Conservation (phyloP, 1,284 basidiomycete genomes). For the Cryptococcus jaspeensis region DNA sequence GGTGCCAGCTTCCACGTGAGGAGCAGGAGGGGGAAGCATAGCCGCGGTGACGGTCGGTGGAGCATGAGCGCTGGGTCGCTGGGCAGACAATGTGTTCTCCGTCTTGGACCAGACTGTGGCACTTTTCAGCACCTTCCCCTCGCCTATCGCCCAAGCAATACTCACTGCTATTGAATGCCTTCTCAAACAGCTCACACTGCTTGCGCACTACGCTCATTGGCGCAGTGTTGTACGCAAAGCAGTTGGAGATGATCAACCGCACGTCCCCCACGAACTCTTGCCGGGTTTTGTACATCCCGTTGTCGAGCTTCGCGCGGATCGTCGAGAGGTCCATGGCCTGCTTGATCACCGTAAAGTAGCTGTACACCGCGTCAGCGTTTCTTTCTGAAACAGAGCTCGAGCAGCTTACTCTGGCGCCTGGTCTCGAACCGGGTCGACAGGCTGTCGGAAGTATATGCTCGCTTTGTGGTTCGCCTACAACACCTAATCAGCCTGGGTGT, state of each 20-base stretch:
- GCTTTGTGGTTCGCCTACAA: conserved; percentile 28
- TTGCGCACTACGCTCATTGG: conserved; percentile 71
- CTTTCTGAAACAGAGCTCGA: neutral
- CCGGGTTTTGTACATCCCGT: conserved; percentile 76
- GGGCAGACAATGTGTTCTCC: conserved; percentile 32
- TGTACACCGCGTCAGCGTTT: conserved; percentile 36
- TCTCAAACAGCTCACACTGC: conserved; percentile 73
- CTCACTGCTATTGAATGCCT: conserved; percentile 80
- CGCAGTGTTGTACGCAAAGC: conserved; percentile 75
- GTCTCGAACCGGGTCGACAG: conserved; percentile 87
- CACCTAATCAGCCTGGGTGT: conserved; percentile 8
- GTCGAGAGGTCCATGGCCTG: conserved; percentile 94
- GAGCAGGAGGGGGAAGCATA: conserved; percentile 34
- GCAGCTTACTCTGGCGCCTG: conserved; percentile 71
- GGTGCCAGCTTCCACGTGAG: conserved; percentile 11
- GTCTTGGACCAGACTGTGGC: conserved; percentile 37
- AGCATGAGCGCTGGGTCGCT: conserved; percentile 7
- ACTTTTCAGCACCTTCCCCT: neutral
- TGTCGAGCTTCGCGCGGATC: conserved; percentile 81
- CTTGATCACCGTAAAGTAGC: conserved; percentile 87
- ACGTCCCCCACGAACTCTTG: conserved; percentile 85
- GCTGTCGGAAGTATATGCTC: conserved; percentile 64
- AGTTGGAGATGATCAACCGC: conserved; percentile 82
- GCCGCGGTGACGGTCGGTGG: conserved; percentile 16
- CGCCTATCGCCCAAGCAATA: conserved; percentile 19